Evolutionary conservation across 1,284 basidiomycete species (phyloP).

Genomic region (Leucoagaricus sp.): DNA sequence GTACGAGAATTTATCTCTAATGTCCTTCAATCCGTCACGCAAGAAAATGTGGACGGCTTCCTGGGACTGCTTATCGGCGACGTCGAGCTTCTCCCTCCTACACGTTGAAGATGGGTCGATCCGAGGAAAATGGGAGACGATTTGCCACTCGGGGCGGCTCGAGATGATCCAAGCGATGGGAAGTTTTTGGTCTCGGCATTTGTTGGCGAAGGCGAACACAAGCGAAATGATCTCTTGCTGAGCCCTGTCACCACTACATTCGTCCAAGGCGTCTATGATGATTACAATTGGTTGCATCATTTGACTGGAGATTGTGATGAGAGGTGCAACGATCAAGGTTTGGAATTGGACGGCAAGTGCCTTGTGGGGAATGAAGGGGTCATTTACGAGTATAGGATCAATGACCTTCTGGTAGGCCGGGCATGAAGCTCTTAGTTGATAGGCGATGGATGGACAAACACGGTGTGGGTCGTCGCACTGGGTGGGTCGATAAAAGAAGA

Average conservation of each 20-base stretch:
- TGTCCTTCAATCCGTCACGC: background rate
- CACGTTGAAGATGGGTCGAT: background rate
- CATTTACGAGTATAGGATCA: background rate
- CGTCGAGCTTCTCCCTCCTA: background rate
- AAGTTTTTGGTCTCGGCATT: background rate
- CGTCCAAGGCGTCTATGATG: slow-evolving; percentile 5
- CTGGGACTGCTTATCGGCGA: background rate
- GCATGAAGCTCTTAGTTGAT: background rate
- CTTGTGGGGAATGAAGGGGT: background rate
- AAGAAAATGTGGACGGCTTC: background rate
- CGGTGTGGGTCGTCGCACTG: background rate
- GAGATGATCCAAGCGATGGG: slow-evolving; percentile 2
- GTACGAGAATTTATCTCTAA: background rate
- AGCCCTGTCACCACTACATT: background rate
- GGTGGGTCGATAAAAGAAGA: slow-evolving; percentile 6
- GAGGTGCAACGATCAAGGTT: background rate
- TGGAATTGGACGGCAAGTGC: background rate
- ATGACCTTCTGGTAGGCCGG: background rate
- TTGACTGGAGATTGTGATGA: background rate
- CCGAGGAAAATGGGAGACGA: background rate
- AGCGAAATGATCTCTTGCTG: background rate
- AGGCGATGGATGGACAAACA: background rate
- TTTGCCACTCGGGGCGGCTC: slow-evolving; percentile 8
- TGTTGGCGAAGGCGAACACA: background rate
- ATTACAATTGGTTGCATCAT: background rate